Evolutionary conservation across 2,329 filamentous ascomycete genomes (phyloP), one percentile per base, ranked within the genome.

Genomic region (Stagonosporopsis rhizophila): DNA sequence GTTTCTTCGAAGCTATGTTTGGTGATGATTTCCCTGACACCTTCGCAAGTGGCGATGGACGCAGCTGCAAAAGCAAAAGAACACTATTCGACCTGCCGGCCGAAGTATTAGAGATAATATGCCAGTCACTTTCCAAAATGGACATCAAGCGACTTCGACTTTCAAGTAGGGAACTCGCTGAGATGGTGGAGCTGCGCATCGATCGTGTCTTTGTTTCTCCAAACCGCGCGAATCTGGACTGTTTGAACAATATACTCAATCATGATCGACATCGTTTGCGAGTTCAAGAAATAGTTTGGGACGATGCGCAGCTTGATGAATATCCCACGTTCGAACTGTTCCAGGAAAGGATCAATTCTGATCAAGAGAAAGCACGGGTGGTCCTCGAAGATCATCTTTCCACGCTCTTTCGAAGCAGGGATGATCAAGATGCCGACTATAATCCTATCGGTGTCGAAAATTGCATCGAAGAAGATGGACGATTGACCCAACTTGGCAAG

Each of bases 261-360:
- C 73, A 80, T 56, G 68, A 74, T 4, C 52, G 38, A 0, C 75
- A 76, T 44, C 70, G 72, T 4, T 41, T 60, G 0, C 35, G 56
- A 1, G 64, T 81, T 7, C 58, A 44, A 3, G 78, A 81, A 51
- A 71, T 81, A 5, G 68, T 82, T 30, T 80, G 73, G 73, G 74
- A 79, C 22, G 75, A 78, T 46, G 64, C 66, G n/a, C 62, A 66
- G n/a, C 61, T 72, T 22, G 52, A 60, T 6, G 56, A 62, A n/a
- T 67, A 62, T 45, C 44, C 61, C 1, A 58, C 61, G 0, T 17
- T 66, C 23, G 49, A 62, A 2, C 30, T 35, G 4, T 69, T 65
- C 27, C 39, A 22, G 22, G 37, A 30, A 25, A 15, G n/a, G 19
- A 32, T 56, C 5, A 6, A 19, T 1, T 11, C 1, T 7, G 52